Conservation (phyloP, 805 yeast species). For the Myxozyma neotropica region DNA sequence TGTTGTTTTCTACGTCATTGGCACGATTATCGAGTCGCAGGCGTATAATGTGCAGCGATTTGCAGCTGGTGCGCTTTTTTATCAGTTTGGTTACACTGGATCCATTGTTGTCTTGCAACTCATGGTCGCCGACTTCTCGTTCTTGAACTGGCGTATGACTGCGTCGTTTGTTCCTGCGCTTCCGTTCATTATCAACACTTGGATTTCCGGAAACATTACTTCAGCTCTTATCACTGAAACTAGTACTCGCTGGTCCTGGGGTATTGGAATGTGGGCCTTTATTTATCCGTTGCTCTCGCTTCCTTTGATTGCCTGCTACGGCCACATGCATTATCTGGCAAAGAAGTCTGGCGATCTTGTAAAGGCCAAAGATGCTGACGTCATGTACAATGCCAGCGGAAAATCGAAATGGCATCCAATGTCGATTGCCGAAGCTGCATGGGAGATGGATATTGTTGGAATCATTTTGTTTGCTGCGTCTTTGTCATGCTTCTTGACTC, state of each 20-base stretch:
- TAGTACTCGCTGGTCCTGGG: constrained; percentile 62
- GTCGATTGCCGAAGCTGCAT: constrained; percentile 45
- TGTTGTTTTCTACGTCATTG: constrained; percentile 59
- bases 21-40: constrained; percentile 65
- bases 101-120: constrained; percentile 58
- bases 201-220: constrained; percentile 67
- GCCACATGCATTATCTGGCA: constrained; percentile 59
- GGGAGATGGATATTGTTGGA: constrained; percentile 70
- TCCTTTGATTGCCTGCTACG: constrained; percentile 58
- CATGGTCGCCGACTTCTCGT: constrained; percentile 66
- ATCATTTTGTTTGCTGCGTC: constrained; percentile 56
- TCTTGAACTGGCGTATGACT: constrained; percentile 69
- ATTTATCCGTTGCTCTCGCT: constrained; percentile 66
- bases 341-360: constrained; percentile 58
- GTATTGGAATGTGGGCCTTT: constrained; percentile 79
- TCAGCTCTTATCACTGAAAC: constrained; percentile 30
- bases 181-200: constrained; percentile 75
- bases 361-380: constrained; percentile 19
- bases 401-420: constrained; percentile 21
- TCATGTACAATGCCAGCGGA: constrained; percentile 41
- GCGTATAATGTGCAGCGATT: constrained; percentile 59
- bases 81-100: constrained; percentile 64
- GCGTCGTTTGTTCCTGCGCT: constrained; percentile 66
- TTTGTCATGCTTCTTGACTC: constrained; percentile 67
- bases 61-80: constrained; percentile 66